Conservation (phyloP, 1,139 yeast genomes). For the Debaryomyces nepalensis region DNA sequence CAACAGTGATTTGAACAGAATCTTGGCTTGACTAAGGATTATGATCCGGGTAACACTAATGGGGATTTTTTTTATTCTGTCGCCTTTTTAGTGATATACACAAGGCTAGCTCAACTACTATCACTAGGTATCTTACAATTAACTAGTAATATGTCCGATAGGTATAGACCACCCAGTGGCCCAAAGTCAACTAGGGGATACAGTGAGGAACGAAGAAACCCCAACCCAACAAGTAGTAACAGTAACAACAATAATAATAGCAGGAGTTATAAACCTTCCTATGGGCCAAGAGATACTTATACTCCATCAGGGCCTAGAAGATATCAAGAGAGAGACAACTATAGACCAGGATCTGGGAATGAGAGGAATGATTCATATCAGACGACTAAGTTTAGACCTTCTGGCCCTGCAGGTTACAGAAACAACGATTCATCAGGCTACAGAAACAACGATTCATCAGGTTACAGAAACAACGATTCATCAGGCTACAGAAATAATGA, state of each 20-base stretch:
- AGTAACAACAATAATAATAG: constrained; percentile 10
- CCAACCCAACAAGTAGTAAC: constrained; percentile 7
- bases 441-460: constrained; percentile 12
- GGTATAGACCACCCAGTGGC: constrained; percentile 46
- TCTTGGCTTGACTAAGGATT: not conserved
- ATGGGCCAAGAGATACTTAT: constrained; percentile 15
- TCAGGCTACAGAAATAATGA: too few relatives aligned
- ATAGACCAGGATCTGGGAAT: constrained; percentile 18
- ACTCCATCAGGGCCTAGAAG: constrained; percentile 24
- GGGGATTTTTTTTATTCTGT: constrained; percentile 9
- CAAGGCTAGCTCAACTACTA: too few relatives aligned
- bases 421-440: constrained; percentile 14
- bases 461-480: too few relatives aligned
- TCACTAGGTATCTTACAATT: not conserved
- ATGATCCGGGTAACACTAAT: constrained; percentile 14
- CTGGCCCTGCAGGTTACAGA: constrained; percentile 17
- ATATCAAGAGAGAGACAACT: constrained; percentile 24
- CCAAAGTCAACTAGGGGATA: constrained; percentile 36
- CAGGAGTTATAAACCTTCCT: constrained; percentile 13
- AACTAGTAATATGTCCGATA: constrained; percentile 41
- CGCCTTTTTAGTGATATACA: constrained; percentile 7
- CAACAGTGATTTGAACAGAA: not conserved
- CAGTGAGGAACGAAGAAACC: constrained; percentile 15
- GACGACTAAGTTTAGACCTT: constrained; percentile 15
- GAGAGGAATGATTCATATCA: constrained; percentile 11